Evolutionary conservation across 2,329 filamentous ascomycete genomes (phyloP), one percentile per base, ranked within the genome.

Genomic region (Microsporum canis): DNA sequence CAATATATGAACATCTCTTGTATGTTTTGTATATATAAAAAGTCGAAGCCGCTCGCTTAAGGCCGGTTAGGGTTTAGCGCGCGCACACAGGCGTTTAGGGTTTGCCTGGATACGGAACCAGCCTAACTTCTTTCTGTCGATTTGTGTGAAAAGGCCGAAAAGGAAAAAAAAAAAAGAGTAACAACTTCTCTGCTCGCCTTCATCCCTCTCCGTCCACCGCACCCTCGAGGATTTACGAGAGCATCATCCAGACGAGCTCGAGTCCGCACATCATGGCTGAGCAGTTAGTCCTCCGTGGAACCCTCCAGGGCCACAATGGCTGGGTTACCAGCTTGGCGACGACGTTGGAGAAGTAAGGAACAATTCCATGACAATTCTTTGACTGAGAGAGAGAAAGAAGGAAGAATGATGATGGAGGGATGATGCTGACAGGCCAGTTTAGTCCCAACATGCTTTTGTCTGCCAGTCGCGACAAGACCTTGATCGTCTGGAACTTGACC

Each of bases 401-500:
- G 39, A 43, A 14, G 39, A 43, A 43, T 14, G 43, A 23, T 8
- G 39, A 51, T 57, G 59, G 61, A 64, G 64, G 17, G 58, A 61
- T 64, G 66, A 66, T 71, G 72, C 75, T 77, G 69, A 77, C 71
- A 27, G 38, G 38, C n/a, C 45, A 8, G 39, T 43, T 66, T 75
- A 86, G 90, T 88, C 94, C 94, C 76, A 97, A 99, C 86, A 97
- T 99, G 92, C 91, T 99, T 78, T 87, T 99, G 74, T 99, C 94
- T 71, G 92, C 84, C 75, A 90, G 86, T 77, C 91, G 94, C 82
- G 94, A 99, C 86, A 96, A 97, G 88, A 89, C 89, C 71, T 84
- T 99, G 78, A 99, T 99, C 83, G 95, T 99, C 86, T 99, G 94
- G 94, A 96, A 96, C 86, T 85, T 99, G 75, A 97, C 94, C 80